Evolutionary conservation across 2,329 filamentous ascomycete genomes (phyloP), one percentile per base, ranked within the genome.

Genomic region (Cladosporium sp.): DNA sequence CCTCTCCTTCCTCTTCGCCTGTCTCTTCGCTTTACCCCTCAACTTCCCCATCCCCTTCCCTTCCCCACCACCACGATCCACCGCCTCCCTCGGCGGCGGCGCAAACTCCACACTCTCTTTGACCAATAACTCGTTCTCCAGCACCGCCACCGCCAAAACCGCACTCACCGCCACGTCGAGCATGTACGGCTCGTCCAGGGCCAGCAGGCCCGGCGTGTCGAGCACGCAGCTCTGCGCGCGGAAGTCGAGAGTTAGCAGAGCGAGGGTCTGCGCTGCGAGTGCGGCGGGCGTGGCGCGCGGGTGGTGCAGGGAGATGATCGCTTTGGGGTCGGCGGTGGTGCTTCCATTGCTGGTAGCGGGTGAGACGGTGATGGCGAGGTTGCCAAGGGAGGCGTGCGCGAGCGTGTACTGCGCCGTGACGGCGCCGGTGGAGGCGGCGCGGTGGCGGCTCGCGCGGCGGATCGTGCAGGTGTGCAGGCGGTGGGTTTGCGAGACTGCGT

Each of bases 401-500:
- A 77, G 63, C 20, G 69, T 67, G 55, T 77, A 76, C 4, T 64
- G 64, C 3, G 72, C 71, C 3, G 56, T 61, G 18, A 61, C 57
- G 4, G 58, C 51, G 38, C 61, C 59, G 8, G 60, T 51, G 32
- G n/a, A n/a, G n/a, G 32, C n/a, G 42, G 62, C 56, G 20, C 57
- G 54, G 20, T 64, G 57, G 9, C 68, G 64, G 12, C 68, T 58
- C n/a, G 61, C 67, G 80, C 84, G 89, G n/a, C 87, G 80, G 2
- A 91, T 77, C 2, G 83, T 77, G 19, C 82, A 86, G 58, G 81
- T 83, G 68, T 89, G 85, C 27, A 79, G 76, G 63, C 86, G 82
- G 0, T 85, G 85, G 29, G 83, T 79, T 52, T 76, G 74, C 74
- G 8, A 84, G 77, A 51, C 42, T 29, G 0, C 77, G 2, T 78